Evolutionary conservation across 306 rosid species (phyloP).

Genomic region (Hippophae rhamnoides): DNA sequence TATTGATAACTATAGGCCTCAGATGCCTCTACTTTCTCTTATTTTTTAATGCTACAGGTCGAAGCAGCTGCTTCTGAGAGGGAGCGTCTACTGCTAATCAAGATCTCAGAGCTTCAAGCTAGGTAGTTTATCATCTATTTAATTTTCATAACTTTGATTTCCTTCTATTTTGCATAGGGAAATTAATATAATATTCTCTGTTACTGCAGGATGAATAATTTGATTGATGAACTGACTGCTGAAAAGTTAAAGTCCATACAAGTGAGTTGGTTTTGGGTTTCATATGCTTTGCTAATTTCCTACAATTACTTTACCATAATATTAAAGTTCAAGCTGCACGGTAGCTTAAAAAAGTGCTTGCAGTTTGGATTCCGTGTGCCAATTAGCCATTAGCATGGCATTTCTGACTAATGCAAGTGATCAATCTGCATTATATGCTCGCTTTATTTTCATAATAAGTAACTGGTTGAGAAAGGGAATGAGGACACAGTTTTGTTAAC

Average conservation of each 20-base stretch:
- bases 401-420: too few relatives aligned
- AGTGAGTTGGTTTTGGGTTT: conserved; percentile 36
- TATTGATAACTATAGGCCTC: conserved; percentile 3
- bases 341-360: too few relatives aligned
- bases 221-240: conserved; percentile 62
- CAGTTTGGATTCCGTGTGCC: too few relatives aligned
- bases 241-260: conserved; percentile 74
- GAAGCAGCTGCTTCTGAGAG: conserved; percentile 61
- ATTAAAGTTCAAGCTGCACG: neutral
- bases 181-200: neutral
- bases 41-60: conserved; percentile 34
- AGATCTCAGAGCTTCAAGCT: conserved; percentile 78
- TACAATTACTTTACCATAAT: neutral
- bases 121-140: conserved; percentile 39
- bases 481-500: neutral
- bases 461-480: too few relatives aligned
- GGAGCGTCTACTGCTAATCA: conserved; percentile 54
- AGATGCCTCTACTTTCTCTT: conserved; percentile 1
- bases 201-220: conserved; percentile 58
- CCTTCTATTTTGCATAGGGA: conserved; percentile 9
- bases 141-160: conserved; percentile 6
- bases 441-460: too few relatives aligned
- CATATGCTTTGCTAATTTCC: neutral
- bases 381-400: too few relatives aligned
- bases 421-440: too few relatives aligned